These are phyloP conservation scores for Aspergillus phoenicis DNA, from an alignment of 2,329 filamentous ascomycete species.

Conservation along the genomic window DNA sequence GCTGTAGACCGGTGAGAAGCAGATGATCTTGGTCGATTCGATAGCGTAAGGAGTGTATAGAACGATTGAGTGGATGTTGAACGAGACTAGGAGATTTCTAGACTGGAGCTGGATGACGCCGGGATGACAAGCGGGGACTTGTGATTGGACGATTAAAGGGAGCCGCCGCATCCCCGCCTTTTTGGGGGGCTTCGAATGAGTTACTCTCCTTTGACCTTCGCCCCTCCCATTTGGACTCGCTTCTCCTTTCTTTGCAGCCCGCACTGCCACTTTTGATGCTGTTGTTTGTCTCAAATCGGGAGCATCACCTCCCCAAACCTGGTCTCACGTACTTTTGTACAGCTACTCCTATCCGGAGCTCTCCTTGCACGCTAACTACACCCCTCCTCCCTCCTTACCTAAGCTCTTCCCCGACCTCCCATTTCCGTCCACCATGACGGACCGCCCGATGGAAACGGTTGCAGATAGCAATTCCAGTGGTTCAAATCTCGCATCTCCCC, in stretches of 20 bases:
- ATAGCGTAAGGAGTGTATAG: not conserved
- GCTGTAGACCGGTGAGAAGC: no score
- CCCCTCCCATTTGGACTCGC: not conserved
- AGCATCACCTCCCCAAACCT: not conserved
- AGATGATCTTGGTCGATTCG: no score
- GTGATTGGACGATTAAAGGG: constrained; percentile 22
- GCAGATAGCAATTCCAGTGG: constrained; percentile 35
- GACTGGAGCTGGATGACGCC: constrained; percentile 14
- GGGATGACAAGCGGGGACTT: constrained; percentile 11
- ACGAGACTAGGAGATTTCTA: not conserved
- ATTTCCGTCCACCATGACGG: constrained; percentile 35
- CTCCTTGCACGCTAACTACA: not conserved
- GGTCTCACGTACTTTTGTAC: not conserved
- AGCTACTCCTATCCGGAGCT: not conserved
- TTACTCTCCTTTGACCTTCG: not conserved
- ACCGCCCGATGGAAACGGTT: constrained; percentile 30
- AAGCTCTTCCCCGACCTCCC: constrained; percentile 9
- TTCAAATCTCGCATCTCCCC: constrained; percentile 36
- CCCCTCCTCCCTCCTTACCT: not conserved
- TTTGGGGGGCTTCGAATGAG: not conserved
- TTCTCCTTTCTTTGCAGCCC: not conserved
- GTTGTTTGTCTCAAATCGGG: not conserved
- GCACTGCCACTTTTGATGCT: not conserved
- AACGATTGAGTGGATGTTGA: not conserved
- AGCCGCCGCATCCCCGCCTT: constrained; percentile 3